Evolutionary conservation across 805 yeast species (phyloP), one percentile per base, ranked within the genome.

Genomic region (Suhomyces sp.): DNA sequence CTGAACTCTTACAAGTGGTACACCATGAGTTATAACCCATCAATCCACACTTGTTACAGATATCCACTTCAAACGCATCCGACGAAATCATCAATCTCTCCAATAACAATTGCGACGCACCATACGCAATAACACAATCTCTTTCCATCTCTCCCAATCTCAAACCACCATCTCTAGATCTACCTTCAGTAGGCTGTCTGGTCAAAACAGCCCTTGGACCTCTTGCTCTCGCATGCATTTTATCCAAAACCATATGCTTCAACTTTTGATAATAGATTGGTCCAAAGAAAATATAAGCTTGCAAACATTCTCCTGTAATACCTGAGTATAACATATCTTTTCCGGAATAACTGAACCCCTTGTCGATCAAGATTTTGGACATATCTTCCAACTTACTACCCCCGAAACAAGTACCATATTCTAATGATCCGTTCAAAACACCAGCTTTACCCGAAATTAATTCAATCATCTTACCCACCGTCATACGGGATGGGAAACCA

Each of bases 401-500:
- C 30, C 98, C 98, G 58, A 93, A 93, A 68, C 98, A 93, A 1
- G 98, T 93, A 53, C 98, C 98, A 51, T 93, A 93, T 59, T 93
- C 95, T 41, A 93, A 68, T 2, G 85, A 56, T 3, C 98, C 98
- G 50, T 87, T 84, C 49, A 93, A 65, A 25, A 93, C 97, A 59
- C 98, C 98, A 0, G 98, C 98, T 57, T 93, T 93, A 49, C 98
- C 98, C 20, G 96, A 84, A 16, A 93, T 84, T 43, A 91, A 72
- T 62, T 93, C 98, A 47, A 93, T 79, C 98, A 93, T 91, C 64
- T 93, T 93, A 40, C 98, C 98, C 13, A 93, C 98, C 25, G 98
- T 93, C 98, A 93, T 93, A 76, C 98, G 95, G 22, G 98, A 91
- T 44, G 98, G 98, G 82, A 91, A 93, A 69, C 97, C 98, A 61